Base-by-base conservation (phyloP, 1,284 basidiomycete genomes). In the Coniferiporia weirii region DNA sequence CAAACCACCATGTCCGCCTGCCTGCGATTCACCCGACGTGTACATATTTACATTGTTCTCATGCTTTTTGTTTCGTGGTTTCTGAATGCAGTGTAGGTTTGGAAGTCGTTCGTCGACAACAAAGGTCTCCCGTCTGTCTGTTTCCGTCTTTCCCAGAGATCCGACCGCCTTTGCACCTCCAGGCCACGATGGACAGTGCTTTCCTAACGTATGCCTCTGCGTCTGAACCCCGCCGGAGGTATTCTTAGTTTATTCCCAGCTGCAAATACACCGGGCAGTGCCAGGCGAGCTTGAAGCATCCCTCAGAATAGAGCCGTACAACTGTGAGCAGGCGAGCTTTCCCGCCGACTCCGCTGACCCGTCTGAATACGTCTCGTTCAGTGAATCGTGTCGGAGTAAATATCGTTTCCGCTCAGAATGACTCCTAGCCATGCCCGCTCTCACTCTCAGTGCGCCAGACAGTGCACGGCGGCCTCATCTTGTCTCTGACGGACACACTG, bases 401-500 rank as follows among this genome's bases (percentile, higher is more conserved):
- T 62, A 54, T 56, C 49, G 49, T 43, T 53, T 54, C 20, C 27
- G 9, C 6, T 46, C 36, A n/a, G 32, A 46, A 54, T 17, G 19
- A 7, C 51, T 61, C 35, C 5, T 17, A 40, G 19, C 38, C 40
- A 38, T 15, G 19, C 48, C 4, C 36, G 36, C 45, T 2, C 35
- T 60, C 19, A 47, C 2, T 47, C 35, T 17, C 15, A 13, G n/a
- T n/a, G 19, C 64, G 63, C 13, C 59, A 76, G 76, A 79, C 79
- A 66, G 84, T 91, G 8, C 93, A 95, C 66, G 93, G 93, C 10
- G 93, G 93, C 6, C 77, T 95, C 44, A 85, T 95, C 65, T 73
- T 91, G 67, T 91, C 91, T 1, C 73, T 96, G 17, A 91, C 91
- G 8, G 93, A 95, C 70, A 93, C 91, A 7, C 74, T 92, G 49